These are phyloP conservation scores for Conticribra weissflogii DNA, from an alignment of 108 stramenopile genomes.

Conservation along the genomic window DNA sequence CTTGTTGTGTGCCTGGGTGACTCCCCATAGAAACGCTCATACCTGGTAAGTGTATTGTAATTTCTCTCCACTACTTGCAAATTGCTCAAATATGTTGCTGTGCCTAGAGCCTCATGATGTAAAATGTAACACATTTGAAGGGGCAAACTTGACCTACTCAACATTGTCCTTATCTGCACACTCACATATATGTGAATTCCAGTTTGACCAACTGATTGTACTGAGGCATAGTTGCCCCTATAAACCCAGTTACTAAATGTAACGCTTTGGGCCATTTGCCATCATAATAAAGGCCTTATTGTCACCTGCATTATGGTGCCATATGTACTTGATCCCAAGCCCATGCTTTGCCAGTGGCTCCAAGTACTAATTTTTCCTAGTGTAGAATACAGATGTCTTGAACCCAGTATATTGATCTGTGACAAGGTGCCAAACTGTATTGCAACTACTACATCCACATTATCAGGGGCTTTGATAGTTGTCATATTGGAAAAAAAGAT, in stretches of 20 bases:
- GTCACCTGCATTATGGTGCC: slow-evolving; percentile 41
- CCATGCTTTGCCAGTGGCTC: background rate
- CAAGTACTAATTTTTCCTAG: slow-evolving; percentile 11
- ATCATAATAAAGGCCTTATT: slow-evolving; percentile 25
- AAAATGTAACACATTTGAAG: background rate
- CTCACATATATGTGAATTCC: slow-evolving; percentile 24
- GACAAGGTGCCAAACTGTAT: slow-evolving; percentile 21
- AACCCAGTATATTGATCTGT: slow-evolving; percentile 25
- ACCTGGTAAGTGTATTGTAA: slow-evolving; percentile 1
- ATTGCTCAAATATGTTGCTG: slow-evolving; percentile 24
- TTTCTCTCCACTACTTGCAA: slow-evolving; percentile 12
- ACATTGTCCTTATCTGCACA: background rate
- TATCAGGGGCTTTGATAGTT: background rate
- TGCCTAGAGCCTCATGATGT: slow-evolving; percentile 7
- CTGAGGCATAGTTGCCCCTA: slow-evolving; percentile 37
- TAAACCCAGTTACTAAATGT: slow-evolving; percentile 30
- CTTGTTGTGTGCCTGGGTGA: background rate
- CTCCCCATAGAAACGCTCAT: slow-evolving; percentile 2
- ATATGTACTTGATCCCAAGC: slow-evolving; percentile 5
- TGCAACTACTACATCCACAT: background rate
- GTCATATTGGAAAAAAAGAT: background rate
- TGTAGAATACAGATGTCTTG: slow-evolving; percentile 10
- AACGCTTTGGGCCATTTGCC: slow-evolving; percentile 10
- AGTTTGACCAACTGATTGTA: slow-evolving; percentile 36
- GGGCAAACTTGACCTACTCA: slow-evolving; percentile 8